Evolutionary conservation across 2,329 filamentous ascomycete species (phyloP), one percentile per base, ranked within the genome.

Genomic region (Penicillium oxalicum): DNA sequence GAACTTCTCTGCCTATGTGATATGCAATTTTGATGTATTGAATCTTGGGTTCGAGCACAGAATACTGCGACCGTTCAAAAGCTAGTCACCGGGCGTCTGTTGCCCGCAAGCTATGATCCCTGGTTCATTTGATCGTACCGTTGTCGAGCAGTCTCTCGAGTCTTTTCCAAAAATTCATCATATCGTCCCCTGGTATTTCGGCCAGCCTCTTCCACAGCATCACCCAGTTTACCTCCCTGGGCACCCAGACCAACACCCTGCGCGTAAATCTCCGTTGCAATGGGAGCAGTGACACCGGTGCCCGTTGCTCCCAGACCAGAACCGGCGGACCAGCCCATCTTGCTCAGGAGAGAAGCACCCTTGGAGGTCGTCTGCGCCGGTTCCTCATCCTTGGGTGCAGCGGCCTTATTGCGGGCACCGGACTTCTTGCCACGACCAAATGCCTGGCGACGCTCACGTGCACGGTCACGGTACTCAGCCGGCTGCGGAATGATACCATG

Each of bases 301-400:
- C 74, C 74, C 52, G 74, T 67, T 4, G 73, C 74, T 36, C 74
- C 74, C 8, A 77, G 64, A 1, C 74, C 74, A 44, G 71, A 66
- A 0, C 74, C 74, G 4, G 67, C 71, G 2, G 68, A 70, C 70
- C 74, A 77, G 13, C 74, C 74, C 74, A 77, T 77, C 50, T 76
- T 77, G 49, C 70, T 73, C 9, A 77, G 68, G 11, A 77, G 65
- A 2, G 74, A 70, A 2, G 74, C 74, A n/a, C 74, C 74, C 58
- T 77, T 77, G 4, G 74, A 76, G 11, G 65, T 61, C 0, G 54
- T 50, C 28, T 68, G 60, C 1, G 58, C 60, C 0, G 62, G 57
- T 5, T 61, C 61, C 33, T 66, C 61, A 48, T 66, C 58, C 49
- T 68, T 65, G 2, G 61, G 52, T 5, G 64, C 51, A n/a, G 57